Evolutionary conservation across 257 asterid genomes (phyloP), one percentile per base, ranked within the genome.

Genomic region (Perilla frutescens): DNA sequence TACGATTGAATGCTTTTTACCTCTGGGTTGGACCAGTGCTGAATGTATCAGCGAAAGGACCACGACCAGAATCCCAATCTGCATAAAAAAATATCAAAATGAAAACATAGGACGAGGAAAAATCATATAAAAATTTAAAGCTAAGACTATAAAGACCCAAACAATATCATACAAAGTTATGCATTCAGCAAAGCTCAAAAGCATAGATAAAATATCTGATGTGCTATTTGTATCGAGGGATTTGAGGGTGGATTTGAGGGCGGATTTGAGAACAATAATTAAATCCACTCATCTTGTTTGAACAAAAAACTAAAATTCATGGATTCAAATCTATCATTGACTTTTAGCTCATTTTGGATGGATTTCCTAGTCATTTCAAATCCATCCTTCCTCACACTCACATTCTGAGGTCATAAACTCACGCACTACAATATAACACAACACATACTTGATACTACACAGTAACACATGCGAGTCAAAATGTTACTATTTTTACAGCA

Each of bases 61-160:
- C 96, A 51, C 89, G 95, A 45, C 87, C 96, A 48, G 94, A 84
- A 72, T 87, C 97, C 96, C 95, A 91, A 68, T 91, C 98, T 94
- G 85, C 82, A 77, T 61, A 68, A 56, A 37, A 56, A 29, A 66
- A 50, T 8, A 61, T 32, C 43, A 53, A 66, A 71, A 65, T 43
- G 53, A 31, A 63, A 57, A 67, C 36, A 56, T 5, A 59, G 41
- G 37, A 32, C 66, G 68, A 48, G 14, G 60, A 48, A 64, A 62
- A 59, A 8, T 36, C 34, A 64, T 36, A 66, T 12, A 20, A 36
- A 39, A 43, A 41, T 69, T 49, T 15, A 45, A 63, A 26, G 51
- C 67, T 2, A 67, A 15, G 31, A 69, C n/a, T 15, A 39, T 1
- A 6, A 8, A 11, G 13, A 75, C 13, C 44, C 58, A 68, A 72